Conservation (phyloP, 192 early-diverging fungal species). For the Phlyctochytrium planicorne region DNA sequence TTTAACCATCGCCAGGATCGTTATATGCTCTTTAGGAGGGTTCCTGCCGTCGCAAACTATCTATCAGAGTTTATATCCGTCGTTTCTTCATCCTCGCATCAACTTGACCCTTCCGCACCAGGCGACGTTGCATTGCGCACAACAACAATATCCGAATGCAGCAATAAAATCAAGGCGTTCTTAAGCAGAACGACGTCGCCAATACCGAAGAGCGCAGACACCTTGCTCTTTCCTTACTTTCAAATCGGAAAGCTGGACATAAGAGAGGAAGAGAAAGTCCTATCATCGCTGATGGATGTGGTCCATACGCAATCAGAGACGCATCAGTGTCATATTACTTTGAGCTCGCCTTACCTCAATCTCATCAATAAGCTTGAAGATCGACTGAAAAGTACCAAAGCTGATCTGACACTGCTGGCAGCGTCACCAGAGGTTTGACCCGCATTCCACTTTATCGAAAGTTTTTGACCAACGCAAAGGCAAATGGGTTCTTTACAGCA, state of each 20-base stretch:
- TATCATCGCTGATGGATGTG: constrained; percentile 62
- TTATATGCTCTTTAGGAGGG: constrained; percentile 71
- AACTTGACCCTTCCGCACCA: background rate
- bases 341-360: constrained; percentile 95
- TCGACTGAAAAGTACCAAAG: constrained; percentile 51
- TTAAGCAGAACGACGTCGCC: constrained; percentile 2
- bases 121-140: background rate
- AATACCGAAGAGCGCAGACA: constrained; percentile 10
- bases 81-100: constrained; percentile 53
- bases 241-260: constrained; percentile 85
- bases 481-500: constrained; percentile 90
- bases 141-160: background rate
- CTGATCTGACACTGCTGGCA: constrained; percentile 65
- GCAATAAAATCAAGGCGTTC: background rate
- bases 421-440: constrained; percentile 78
- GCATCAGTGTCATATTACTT: constrained; percentile 18
- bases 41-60: constrained; percentile 60
- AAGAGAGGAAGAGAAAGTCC: constrained; percentile 72
- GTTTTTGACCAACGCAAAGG: constrained; percentile 38
- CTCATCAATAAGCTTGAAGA: constrained; percentile 69
- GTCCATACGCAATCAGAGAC: constrained; percentile 50
- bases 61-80: constrained; percentile 66
- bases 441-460: background rate
- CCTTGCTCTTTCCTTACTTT: constrained; percentile 69
- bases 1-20: constrained; percentile 96